Percentiles rank a stretch among this genome's conserved stretches.
Evolutionary conservation across 1,139 yeast genomes (phyloP).

Genomic region (Yamadazyma dushanensis): DNA sequence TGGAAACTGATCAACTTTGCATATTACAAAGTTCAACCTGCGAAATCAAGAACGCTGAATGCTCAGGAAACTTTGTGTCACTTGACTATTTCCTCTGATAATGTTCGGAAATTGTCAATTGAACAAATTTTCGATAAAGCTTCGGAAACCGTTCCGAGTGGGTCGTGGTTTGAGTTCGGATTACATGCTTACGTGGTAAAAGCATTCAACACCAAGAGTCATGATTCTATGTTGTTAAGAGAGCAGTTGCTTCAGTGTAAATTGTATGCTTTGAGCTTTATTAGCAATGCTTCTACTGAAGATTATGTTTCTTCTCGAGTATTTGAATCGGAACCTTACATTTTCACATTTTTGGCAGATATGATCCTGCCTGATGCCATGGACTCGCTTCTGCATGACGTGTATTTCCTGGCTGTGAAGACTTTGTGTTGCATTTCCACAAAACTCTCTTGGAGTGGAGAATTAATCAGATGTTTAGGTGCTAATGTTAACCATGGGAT

Average conservation of each 20-base stretch:
- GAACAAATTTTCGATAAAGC: slow-evolving; percentile 70
- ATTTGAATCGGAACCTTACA: slow-evolving; percentile 74
- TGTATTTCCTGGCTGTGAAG: slow-evolving; percentile 61
- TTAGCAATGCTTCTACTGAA: slow-evolving; percentile 49
- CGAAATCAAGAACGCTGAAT: slow-evolving; percentile 1
- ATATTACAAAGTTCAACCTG: slow-evolving; percentile 39
- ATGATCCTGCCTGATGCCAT: slow-evolving; percentile 60
- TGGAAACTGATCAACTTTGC: slow-evolving; percentile 61
- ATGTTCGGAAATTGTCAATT: slow-evolving; percentile 48
- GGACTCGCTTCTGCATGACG: slow-evolving; percentile 46
- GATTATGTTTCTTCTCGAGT: slow-evolving; percentile 63
- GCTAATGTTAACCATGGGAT: slow-evolving; percentile 89
- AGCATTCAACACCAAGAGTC: slow-evolving; percentile 62
- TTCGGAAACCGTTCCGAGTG: slow-evolving; percentile 56
- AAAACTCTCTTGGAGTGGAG: slow-evolving; percentile 72
- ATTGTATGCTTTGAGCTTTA: slow-evolving; percentile 62
- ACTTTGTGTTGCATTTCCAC: slow-evolving; percentile 72
- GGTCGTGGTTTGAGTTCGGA: slow-evolving; percentile 64
- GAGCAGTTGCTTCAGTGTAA: slow-evolving; percentile 62
- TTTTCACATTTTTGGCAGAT: slow-evolving; percentile 70
- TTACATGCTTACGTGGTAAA: slow-evolving; percentile 67
- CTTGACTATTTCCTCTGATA: slow-evolving; percentile 48
- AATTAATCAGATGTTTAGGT: slow-evolving; percentile 77
- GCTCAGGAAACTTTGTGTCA: slow-evolving; percentile 44
- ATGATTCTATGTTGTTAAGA: slow-evolving; percentile 56